These are phyloP conservation scores for Mycena filopes DNA, from an alignment of 768 basidiomycete genomes.

Conservation along the genomic window DNA sequence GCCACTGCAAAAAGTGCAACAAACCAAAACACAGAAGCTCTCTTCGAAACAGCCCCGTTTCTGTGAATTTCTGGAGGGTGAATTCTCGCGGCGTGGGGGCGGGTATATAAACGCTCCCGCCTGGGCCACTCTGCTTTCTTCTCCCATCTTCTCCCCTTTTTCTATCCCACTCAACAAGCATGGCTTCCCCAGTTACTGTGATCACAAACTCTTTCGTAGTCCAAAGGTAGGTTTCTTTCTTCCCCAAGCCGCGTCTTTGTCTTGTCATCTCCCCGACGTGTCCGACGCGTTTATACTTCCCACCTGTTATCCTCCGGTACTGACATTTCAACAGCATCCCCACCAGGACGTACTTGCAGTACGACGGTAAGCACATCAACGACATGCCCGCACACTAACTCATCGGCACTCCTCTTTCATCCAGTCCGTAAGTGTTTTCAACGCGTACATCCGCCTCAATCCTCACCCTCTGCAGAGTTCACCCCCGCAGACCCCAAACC, in stretches of 20 bases:
- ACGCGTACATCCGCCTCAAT: not conserved
- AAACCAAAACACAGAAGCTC: constrained; percentile 7
- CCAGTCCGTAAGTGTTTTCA: constrained; percentile 20
- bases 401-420: not conserved
- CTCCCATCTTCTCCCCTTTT: not conserved
- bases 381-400: not conserved
- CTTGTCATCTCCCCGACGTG: not conserved
- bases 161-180: not conserved
- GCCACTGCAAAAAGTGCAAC: not conserved
- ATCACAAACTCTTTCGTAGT: constrained; percentile 28
- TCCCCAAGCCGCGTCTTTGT: not conserved
- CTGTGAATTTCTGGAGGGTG: not conserved
- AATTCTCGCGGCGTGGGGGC: not conserved
- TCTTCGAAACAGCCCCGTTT: not conserved
- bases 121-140: not conserved
- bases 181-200: constrained; percentile 14
- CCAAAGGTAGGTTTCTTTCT: constrained; percentile 9
- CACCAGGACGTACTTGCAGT: constrained; percentile 21
- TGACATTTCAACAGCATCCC: constrained; percentile 25
- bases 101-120: constrained; percentile 17
- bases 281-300: not conserved
- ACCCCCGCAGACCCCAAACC: not conserved
- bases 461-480: constrained; percentile 14
- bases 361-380: constrained; percentile 24
- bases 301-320: not conserved